Evolutionary conservation across 2,329 filamentous ascomycete genomes (phyloP), one percentile per base, ranked within the genome.

Genomic region (Incumbomyces lentus): DNA sequence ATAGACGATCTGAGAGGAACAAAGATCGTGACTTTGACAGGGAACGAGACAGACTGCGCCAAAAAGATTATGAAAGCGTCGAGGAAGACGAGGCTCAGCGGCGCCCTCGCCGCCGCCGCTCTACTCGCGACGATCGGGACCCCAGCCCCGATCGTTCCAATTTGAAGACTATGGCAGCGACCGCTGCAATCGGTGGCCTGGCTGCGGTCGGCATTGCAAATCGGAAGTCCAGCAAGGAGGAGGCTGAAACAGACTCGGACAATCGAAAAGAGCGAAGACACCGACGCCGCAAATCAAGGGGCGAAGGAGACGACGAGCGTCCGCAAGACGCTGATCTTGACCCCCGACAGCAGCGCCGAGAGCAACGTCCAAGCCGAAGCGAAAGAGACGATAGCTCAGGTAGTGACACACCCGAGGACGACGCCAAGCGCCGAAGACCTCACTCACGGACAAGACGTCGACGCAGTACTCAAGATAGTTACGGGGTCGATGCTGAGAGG

Each of bases 331-430:
- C 52, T 34, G 46, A 51, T 26, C 47, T 46, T 34, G 47, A 39
- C 2, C 49, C 50, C 4, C 32, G 39, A 30, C 44, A 43, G 34
- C 47, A 44, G 29, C 47, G 49, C 7, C 31, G 34, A 26, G 29
- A 29, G n/a, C 44, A 49, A n/a, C 33, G 39, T 3, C n/a, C 6
- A n/a, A 10, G n/a, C 22, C 39, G 16, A 31, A 17, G 16, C 5
- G 37, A 19, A 48, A 3, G 52, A 41, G n/a, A 54, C 57, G 7
- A 47, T 48, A 43, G 44, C 8, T 55, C 54, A 33, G 54, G 45
- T n/a, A 54, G 52, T 14, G 52, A 56, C 49, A 43, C 53, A 44
- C 41, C 55, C 44, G 40, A 40, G 17, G 55, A 57, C 32, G 48
- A 46, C 3, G 26, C 39, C n/a, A 44, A 26, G 5, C 32, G 30